Evolutionary conservation across 2,329 filamentous ascomycete genomes (phyloP), one percentile per base, ranked within the genome.

Genomic region (Aspergillus ibericus): DNA sequence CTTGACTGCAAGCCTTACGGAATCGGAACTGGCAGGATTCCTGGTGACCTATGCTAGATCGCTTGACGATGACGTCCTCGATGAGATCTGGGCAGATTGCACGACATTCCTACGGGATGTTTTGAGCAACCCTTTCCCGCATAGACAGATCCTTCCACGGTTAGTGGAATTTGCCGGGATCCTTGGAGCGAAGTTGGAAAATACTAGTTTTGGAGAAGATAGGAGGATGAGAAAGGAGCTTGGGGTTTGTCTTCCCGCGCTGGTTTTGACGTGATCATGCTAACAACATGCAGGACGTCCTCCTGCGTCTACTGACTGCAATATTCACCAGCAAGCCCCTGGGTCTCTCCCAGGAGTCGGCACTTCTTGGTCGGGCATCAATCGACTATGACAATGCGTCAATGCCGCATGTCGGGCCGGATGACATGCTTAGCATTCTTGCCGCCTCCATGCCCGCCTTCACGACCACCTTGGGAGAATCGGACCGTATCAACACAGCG

Each of bases 31-130:
- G 10, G 91, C 93, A 8, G 85, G 89, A 8, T 99, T 99, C 73
- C 77, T 98, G 46, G 90, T 96, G 7, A 90, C 95, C 62, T 99
- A 99, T 74, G 89, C 92, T 0, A 85, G 85, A 29, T 95, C 93
- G 0, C 81, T 98, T 12, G 95, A 99, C 70, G 95, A 99, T 68
- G 95, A 99, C 78, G 90, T 95, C 15, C 93, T 97, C 84, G 95
- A 99, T 68, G 95, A 99, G 75, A 96, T 99, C 50, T 99, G 95
- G 95, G 83, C 88, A 40, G 93, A 99, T 72, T 99, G 93, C 73
- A 92, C 93, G 68, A 85, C 89, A 0, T 99, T 99, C 74, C 76
- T 98, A 60, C 89, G 88, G 63, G 96, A 99, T 71, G 84, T 99
- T 27, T 82, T 99, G 27, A 87, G 89, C 22, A 99, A 99, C 70